A percentile compares a stretch with the other conserved stretches of the same genome.
Evolutionary conservation across 345 rosid genomes (phyloP).

Genomic region (Moricandia arvensis): DNA sequence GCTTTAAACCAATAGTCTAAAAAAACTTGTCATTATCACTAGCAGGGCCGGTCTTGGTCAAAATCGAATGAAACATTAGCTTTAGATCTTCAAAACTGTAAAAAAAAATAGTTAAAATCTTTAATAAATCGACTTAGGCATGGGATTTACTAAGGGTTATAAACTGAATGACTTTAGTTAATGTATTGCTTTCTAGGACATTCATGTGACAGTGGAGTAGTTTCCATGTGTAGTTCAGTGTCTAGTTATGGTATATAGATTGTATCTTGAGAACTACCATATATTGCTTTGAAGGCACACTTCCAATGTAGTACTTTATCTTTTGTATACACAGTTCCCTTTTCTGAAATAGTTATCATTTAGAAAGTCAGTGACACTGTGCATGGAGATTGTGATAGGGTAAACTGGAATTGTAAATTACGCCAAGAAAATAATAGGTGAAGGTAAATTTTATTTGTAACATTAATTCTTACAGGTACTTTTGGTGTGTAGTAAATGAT

Average conservation of each 20-base stretch:
- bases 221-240: constrained; percentile 26
- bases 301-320: constrained; percentile 11
- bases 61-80: no score
- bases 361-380: constrained; percentile 26
- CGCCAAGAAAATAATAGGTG: no score
- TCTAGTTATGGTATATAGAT: constrained; percentile 27
- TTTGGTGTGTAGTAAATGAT: constrained; percentile 8
- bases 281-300: constrained; percentile 26
- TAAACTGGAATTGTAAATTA: constrained; percentile 6
- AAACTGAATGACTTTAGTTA: neutral
- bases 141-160: neutral
- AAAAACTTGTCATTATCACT: no score
- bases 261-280: constrained; percentile 24
- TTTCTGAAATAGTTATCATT: neutral
- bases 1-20: neutral
- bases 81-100: no score
- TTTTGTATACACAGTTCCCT: neutral
- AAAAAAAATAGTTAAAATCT: no score
- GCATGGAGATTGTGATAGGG: constrained; percentile 16
- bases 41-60: no score
- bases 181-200: constrained; percentile 7
- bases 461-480: neutral
- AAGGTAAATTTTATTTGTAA: neutral
- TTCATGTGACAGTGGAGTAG: constrained; percentile 34
- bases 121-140: no score